Percentiles rank a stretch among this genome's conserved stretches.
Conservation (phyloP, 2,329 filamentous ascomycete genomes). For the Xylaria sp. region DNA sequence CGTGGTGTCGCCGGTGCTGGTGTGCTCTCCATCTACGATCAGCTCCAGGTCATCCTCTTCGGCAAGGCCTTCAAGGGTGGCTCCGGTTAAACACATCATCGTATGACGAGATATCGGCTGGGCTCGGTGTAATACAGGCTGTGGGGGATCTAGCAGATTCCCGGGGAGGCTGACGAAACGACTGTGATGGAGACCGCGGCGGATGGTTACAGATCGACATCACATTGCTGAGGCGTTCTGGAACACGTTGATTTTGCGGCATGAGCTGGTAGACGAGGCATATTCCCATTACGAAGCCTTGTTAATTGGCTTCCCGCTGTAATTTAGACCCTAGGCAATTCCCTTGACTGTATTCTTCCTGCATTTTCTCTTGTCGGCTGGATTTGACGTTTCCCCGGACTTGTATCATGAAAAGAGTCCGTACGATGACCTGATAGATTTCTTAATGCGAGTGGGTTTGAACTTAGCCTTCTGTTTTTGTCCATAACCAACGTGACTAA, state of each 20-base stretch:
- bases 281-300: conserved; percentile 58
- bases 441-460: conserved; percentile 44
- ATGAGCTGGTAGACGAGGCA: conserved; percentile 47
- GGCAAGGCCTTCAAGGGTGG: conserved; percentile 96
- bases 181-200: conserved; percentile 60
- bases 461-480: neutral
- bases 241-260: conserved; percentile 53
- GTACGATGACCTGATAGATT: conserved; percentile 54
- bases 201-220: conserved; percentile 53
- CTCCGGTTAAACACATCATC: conserved; percentile 55
- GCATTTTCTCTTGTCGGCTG: conserved; percentile 51
- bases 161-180: conserved; percentile 56
- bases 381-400: conserved; percentile 47
- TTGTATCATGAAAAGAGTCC: conserved; percentile 49
- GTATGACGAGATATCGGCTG: conserved; percentile 57
- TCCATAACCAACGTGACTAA: conserved; percentile 3
- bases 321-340: conserved; percentile 73
- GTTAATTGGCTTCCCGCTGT: conserved; percentile 65
- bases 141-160: conserved; percentile 48
- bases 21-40: conserved; percentile 99
- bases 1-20: conserved; percentile 99
- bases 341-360: conserved; percentile 57
- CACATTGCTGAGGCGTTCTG: conserved; percentile 54
- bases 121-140: conserved; percentile 52
- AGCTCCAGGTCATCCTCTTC: conserved; percentile 99